Evolutionary conservation across 1,284 basidiomycete species (phyloP).

Genomic region (Thecaphora frezii): DNA sequence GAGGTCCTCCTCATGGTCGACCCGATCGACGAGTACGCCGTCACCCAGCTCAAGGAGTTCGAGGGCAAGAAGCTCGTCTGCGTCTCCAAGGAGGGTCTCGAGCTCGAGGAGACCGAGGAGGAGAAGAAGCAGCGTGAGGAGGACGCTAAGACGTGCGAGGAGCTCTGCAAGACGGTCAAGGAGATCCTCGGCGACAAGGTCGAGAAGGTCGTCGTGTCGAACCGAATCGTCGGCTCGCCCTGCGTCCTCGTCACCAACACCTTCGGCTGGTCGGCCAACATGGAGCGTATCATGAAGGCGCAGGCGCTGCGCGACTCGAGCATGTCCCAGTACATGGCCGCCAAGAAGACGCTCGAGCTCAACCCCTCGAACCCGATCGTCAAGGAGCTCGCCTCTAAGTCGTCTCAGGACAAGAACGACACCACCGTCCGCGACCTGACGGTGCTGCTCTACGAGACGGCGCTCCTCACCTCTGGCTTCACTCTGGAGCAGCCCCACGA

Average conservation of each 20-base stretch:
- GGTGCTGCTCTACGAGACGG: constrained; percentile 93
- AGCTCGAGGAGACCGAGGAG: constrained; percentile 97
- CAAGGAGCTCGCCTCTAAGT: constrained; percentile 93
- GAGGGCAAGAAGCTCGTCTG: constrained; percentile 97
- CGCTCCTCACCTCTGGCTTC: constrained; percentile 74
- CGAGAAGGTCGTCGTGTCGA: constrained; percentile 98
- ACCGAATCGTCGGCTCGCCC: constrained; percentile 67
- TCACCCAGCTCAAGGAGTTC: constrained; percentile 98
- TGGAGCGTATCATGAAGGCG: constrained; percentile 99
- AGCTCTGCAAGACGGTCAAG: constrained; percentile 93
- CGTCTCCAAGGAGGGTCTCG: constrained; percentile 98
- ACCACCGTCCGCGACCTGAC: constrained; percentile 91
- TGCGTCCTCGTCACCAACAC: constrained; percentile 79
- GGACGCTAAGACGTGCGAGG: constrained; percentile 80
- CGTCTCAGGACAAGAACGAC: constrained; percentile 95
- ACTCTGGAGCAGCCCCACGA: constrained; percentile 91
- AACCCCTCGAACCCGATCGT: constrained; percentile 93
- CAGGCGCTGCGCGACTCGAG: constrained; percentile 97
- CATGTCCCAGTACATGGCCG: constrained; percentile 95
- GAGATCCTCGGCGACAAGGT: constrained; percentile 98
- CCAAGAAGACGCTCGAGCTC: constrained; percentile 97
- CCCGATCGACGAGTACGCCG: constrained; percentile 65
- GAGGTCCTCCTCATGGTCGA: constrained; percentile 94
- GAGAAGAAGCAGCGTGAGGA: constrained; percentile 91
- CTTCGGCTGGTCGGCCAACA: constrained; percentile 99